These are phyloP conservation scores for Candida chauliodis DNA, from an alignment of 805 yeast genomes.

Conservation along the genomic window DNA sequence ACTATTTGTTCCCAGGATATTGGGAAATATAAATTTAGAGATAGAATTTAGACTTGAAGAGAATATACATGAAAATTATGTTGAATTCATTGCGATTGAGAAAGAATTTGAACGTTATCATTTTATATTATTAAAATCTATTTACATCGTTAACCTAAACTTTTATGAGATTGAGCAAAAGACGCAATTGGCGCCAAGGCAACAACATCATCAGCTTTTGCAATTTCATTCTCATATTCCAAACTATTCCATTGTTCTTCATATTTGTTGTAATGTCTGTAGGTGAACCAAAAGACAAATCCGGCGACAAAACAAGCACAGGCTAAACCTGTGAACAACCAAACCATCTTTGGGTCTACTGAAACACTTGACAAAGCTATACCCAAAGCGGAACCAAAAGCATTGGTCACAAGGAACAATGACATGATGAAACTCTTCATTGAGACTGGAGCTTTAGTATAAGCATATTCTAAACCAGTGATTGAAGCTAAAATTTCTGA, in stretches of 20 bases:
- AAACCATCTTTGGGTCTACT: conserved; percentile 63
- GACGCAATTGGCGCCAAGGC: conserved; percentile 19
- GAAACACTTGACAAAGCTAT: conserved; percentile 68
- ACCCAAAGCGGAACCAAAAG: conserved; percentile 76
- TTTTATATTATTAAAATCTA: no score
- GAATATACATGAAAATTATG: no score
- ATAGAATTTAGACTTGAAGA: no score
- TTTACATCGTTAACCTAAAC: conserved; percentile 11
- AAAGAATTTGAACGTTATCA: no score
- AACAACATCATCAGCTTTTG: conserved; percentile 5
- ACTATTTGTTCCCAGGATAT: conserved; percentile 86
- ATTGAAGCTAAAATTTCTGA: conserved; percentile 78
- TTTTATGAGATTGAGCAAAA: conserved; percentile 12
- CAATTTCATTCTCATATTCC: conserved; percentile 28
- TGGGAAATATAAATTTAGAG: conserved; percentile 51
- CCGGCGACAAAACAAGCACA: conserved; percentile 59
- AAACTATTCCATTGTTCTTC: conserved; percentile 59
- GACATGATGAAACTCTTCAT: conserved; percentile 68
- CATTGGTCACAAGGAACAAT: conserved; percentile 63
- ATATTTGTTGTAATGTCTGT: conserved; percentile 49
- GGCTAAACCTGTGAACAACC: conserved; percentile 67
- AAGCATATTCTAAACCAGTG: conserved; percentile 82
- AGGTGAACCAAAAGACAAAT: conserved; percentile 55
- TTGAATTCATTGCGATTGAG: no score
- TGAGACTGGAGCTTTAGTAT: conserved; percentile 71